A percentile compares a stretch with the other conserved stretches of the same genome.
Conservation (phyloP, 2,329 filamentous ascomycete genomes). For the Corinectria fuckeliana region DNA sequence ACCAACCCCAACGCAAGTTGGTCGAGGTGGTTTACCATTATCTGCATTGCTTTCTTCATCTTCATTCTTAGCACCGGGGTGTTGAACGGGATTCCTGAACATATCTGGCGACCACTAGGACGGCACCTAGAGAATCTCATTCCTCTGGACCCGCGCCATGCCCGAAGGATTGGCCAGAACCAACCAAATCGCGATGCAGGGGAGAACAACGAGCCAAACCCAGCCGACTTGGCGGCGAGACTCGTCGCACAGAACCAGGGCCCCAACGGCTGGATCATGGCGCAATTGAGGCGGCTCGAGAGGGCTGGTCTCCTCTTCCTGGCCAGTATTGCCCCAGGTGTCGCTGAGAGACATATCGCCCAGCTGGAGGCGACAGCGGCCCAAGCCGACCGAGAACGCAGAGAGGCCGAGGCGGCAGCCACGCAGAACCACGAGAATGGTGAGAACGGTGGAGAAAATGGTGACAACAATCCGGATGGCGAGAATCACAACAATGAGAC, state of each 20-base stretch:
- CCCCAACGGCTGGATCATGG: slow-evolving; percentile 42
- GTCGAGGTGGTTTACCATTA: slow-evolving; percentile 64
- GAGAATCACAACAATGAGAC: slow-evolving; percentile 14
- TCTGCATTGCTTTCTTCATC: slow-evolving; percentile 59
- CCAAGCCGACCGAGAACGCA: slow-evolving; percentile 51
- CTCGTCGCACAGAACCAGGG: slow-evolving; percentile 52
- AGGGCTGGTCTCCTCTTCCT: slow-evolving; percentile 68
- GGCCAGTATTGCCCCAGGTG: slow-evolving; percentile 69
- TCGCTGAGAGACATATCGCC: slow-evolving; percentile 70
- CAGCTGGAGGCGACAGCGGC: slow-evolving; percentile 60
- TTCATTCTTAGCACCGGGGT: slow-evolving; percentile 67
- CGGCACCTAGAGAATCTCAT: slow-evolving; percentile 66
- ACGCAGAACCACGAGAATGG: slow-evolving; percentile 26
- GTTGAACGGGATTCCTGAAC: slow-evolving; percentile 61
- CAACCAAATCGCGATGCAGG: slow-evolving; percentile 33
- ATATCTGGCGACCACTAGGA: slow-evolving; percentile 62
- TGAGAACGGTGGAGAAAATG: slow-evolving; percentile 25
- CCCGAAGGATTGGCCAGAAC: slow-evolving; percentile 25
- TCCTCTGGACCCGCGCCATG: slow-evolving; percentile 52
- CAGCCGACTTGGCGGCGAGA: slow-evolving; percentile 60
- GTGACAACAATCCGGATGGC: slow-evolving; percentile 28
- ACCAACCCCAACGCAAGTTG: slow-evolving; percentile 64
- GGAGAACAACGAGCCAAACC: slow-evolving; percentile 47
- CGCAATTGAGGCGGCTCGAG: slow-evolving; percentile 60
- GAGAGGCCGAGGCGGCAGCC: slow-evolving; percentile 50